Evolutionary conservation across 176 grass and related monocot genomes (phyloP).

Genomic region (Aegilops sharonensis): DNA sequence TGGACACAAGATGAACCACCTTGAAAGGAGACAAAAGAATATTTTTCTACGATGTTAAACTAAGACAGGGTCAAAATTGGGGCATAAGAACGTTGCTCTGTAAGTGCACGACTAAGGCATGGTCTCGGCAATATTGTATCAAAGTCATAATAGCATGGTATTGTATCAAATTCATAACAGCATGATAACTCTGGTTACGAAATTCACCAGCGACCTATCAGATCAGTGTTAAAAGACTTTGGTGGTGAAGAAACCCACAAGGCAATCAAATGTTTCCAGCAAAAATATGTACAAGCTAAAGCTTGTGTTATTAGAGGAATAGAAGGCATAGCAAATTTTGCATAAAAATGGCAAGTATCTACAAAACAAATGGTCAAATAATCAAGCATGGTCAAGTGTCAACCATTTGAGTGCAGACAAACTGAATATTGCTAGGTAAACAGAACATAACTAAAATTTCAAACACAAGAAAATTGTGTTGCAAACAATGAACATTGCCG

Average conservation of each 20-base stretch:
- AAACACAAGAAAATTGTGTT: background rate
- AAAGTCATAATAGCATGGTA: background rate
- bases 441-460: background rate
- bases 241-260: background rate
- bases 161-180: background rate
- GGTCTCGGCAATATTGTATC: background rate
- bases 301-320: background rate
- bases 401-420: slow-evolving; percentile 24
- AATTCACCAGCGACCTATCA: slow-evolving; percentile 4
- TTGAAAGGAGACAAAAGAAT: background rate
- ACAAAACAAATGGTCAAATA: slow-evolving; percentile 16
- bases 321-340: background rate
- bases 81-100: background rate
- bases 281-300: background rate
- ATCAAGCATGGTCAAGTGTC: background rate
- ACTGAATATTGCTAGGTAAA: background rate
- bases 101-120: background rate
- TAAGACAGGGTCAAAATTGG: background rate
- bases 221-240: slow-evolving; percentile 1
- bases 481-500: background rate
- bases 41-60: background rate
- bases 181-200: background rate
- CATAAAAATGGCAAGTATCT: slow-evolving; percentile 6
- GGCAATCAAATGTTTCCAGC: slow-evolving; percentile 1
- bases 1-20: background rate